Evolutionary conservation across 768 basidiomycete genomes (phyloP), one percentile per base, ranked within the genome.

Genomic region (Suillus sp.): DNA sequence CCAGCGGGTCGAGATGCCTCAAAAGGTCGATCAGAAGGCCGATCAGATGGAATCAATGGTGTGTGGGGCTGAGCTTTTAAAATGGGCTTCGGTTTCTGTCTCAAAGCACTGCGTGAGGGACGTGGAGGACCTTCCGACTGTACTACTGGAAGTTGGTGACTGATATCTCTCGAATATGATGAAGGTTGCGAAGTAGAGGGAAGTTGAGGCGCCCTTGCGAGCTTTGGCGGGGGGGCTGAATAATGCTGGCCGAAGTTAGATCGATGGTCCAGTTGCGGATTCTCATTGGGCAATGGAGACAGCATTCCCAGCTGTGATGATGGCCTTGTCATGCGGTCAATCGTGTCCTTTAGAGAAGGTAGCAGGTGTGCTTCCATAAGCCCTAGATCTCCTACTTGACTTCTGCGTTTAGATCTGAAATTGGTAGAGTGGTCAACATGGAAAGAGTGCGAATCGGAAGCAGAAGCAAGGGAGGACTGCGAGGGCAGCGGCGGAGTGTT

Each of bases 271-370:
- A 34, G 40, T 18, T 62, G 55, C 11, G 67, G 37, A 51, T 54
- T 42, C 30, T 68, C 67, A 20, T 60, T 64, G 25, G 32, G 30
- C 11, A 32, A 47, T n/a, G 70, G 65, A 40, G 70, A 45, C 40
- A 42, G 63, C 18, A 63, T 4, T 30, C 60, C 61, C 14, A 64
- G 62, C 60, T 74, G 74, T 45, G 78, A 78, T 1, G 85, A 83
- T 16, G 81, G 77, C 59, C 81, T 78, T 2, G 90, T 92, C 90
- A 92, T 92, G 53, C 85, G 83, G 67, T 88, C 83, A 42, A 92
- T 82, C 0, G 90, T 92, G 62, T 91, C 90, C 47, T 84, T 80
- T 40, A 92, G 77, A 20, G 89, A 87, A 10, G 90, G 90, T 42
- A 92, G 72, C 4, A 92, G 78, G 32, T 89, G 84, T 0, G 84